A percentile compares a stretch with the other conserved stretches of the same genome.
Evolutionary conservation across 2,329 filamentous ascomycete genomes (phyloP).

Genomic region (Phoma sp.): DNA sequence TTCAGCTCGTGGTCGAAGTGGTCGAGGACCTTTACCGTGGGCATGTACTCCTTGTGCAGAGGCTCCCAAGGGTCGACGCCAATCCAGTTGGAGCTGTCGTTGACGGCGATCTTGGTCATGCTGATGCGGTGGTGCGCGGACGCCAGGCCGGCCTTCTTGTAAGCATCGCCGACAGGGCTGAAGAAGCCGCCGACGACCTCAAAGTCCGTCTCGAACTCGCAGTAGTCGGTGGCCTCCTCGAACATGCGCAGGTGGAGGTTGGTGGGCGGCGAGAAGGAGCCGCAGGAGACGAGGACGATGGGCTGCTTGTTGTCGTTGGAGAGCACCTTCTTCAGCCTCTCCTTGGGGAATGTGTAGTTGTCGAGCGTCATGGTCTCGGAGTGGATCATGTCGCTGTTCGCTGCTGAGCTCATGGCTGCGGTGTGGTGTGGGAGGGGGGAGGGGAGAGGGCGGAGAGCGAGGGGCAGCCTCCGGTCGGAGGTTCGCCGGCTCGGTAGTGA

Average conservation of each 20-base stretch:
- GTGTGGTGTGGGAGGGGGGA: constrained; percentile 1
- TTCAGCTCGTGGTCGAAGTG: constrained; percentile 94
- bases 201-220: constrained; percentile 71
- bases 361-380: constrained; percentile 46
- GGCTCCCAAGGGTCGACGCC: constrained; percentile 67
- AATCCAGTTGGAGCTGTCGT: constrained; percentile 62
- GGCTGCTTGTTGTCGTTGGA: constrained; percentile 64
- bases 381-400: constrained; percentile 27
- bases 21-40: constrained; percentile 86
- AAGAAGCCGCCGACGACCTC: constrained; percentile 88
- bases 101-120: constrained; percentile 85
- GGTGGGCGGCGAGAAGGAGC: constrained; percentile 75
- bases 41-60: constrained; percentile 81
- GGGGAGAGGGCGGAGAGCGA: constrained; percentile 13
- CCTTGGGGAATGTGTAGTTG: constrained; percentile 67
- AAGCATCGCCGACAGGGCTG: constrained; percentile 75
- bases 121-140: constrained; percentile 75
- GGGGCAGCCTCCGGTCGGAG: constrained; percentile 17
- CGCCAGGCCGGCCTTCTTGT: constrained; percentile 82
- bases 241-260: constrained; percentile 86
- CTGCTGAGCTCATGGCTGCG: constrained; percentile 33
- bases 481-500: constrained; percentile 15
- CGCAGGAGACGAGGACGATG: constrained; percentile 72
- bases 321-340: constrained; percentile 64
- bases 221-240: constrained; percentile 83